Evolutionary conservation across 139 green algal species (phyloP).

Genomic region (Raphidocelis subcapitata): DNA sequence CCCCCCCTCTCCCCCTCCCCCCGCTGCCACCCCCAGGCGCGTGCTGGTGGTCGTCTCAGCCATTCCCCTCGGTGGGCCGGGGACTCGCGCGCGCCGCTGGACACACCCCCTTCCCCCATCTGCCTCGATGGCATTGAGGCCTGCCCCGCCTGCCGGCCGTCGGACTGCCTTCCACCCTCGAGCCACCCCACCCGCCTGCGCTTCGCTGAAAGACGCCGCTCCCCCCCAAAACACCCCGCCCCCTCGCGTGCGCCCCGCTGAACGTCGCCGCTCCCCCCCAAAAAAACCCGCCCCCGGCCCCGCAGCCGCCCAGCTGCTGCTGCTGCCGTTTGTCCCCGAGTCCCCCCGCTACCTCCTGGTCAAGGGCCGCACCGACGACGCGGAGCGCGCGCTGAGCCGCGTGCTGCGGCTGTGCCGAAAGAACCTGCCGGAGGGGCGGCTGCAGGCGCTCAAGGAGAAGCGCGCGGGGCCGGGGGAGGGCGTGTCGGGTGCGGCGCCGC

Average conservation of each 20-base stretch:
- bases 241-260: too few species aligned
- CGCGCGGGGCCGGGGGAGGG: background rate
- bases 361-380: background rate
- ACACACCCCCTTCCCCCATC: too few species aligned
- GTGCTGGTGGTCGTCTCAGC: slow-evolving; percentile 23
- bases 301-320: slow-evolving; percentile 51
- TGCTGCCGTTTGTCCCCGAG: slow-evolving; percentile 71
- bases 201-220: too few species aligned
- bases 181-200: too few species aligned
- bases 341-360: slow-evolving; percentile 66
- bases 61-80: slow-evolving; percentile 9
- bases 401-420: slow-evolving; percentile 43
- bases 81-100: too few species aligned
- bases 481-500: background rate
- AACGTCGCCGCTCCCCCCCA: slow-evolving; percentile 3
- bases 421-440: slow-evolving; percentile 26
- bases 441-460: slow-evolving; percentile 4
- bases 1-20: too few species aligned
- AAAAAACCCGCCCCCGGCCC: slow-evolving; percentile 38
- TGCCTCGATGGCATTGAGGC: too few species aligned
- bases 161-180: too few species aligned
- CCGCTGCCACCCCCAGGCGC: slow-evolving; percentile 7
- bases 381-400: slow-evolving; percentile 36
- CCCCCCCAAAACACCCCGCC: too few species aligned
- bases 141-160: too few species aligned